Evolutionary conservation across 257 asterid genomes (phyloP).

Genomic region (Solanum infundibuliforme): DNA sequence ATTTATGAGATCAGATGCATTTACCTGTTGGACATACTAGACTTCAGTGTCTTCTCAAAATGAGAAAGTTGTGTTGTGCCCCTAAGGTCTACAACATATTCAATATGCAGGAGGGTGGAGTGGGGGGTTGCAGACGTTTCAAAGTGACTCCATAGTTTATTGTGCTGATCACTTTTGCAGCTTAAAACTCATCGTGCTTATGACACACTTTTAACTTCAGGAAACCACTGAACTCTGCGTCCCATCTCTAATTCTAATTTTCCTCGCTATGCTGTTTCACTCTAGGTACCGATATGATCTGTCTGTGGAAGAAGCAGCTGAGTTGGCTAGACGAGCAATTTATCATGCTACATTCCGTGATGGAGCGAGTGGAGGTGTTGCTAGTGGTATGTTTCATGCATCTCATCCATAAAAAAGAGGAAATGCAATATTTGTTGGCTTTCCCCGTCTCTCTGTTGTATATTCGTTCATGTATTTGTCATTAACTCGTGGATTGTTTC

Average conservation of each 20-base stretch:
- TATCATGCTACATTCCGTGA: constrained; percentile 92
- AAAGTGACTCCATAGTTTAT: background rate
- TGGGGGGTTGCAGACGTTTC: background rate
- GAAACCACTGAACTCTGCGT: background rate
- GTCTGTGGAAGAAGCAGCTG: constrained; percentile 84
- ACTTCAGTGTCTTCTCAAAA: background rate
- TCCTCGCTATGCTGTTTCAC: background rate
- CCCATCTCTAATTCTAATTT: background rate
- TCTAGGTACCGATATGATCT: constrained; percentile 49
- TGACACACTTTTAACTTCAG: background rate
- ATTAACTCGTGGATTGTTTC: background rate
- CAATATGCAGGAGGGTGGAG: background rate
- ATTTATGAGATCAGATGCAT: background rate
- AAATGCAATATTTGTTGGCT: background rate
- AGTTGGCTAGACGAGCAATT: constrained; percentile 73
- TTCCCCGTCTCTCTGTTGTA: background rate
- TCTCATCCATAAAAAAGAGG: background rate
- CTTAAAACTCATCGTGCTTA: background rate
- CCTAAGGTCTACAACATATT: background rate
- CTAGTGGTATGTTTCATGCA: constrained; percentile 38
- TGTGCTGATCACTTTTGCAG: background rate
- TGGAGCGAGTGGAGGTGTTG: constrained; percentile 91
- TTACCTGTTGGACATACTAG: background rate
- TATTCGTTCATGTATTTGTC: background rate
- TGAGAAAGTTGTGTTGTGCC: background rate